Percentiles rank a stretch among this genome's conserved stretches.
These are phyloP conservation scores for Stenocarpella maydis DNA, from an alignment of 2,329 filamentous ascomycete genomes.

Conservation along the genomic window DNA sequence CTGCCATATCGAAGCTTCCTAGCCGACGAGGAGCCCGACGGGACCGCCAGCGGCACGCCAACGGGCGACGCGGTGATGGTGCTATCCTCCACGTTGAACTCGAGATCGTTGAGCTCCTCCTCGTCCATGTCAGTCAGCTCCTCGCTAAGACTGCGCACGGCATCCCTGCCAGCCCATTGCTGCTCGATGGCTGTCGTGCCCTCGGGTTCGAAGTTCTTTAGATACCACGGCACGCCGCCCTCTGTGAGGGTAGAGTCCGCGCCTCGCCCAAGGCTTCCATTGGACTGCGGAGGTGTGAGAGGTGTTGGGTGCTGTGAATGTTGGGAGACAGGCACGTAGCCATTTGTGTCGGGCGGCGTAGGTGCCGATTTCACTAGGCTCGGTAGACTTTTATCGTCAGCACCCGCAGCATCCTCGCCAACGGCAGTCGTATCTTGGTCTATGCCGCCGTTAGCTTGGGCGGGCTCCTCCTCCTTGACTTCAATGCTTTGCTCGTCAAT, in stretches of 20 bases:
- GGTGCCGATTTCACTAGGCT: slow-evolving; percentile 47
- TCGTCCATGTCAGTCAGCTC: slow-evolving; percentile 93
- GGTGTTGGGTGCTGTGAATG: slow-evolving; percentile 53
- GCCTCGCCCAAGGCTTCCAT: slow-evolving; percentile 61
- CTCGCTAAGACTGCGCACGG: slow-evolving; percentile 75
- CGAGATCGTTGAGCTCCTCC: slow-evolving; percentile 80
- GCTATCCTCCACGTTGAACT: slow-evolving; percentile 60
- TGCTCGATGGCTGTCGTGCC: slow-evolving; percentile 84
- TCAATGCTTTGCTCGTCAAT: slow-evolving; percentile 41
- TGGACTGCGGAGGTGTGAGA: slow-evolving; percentile 73
- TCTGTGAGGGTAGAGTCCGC: slow-evolving; percentile 65
- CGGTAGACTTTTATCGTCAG: slow-evolving; percentile 34
- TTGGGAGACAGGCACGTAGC: slow-evolving; percentile 49
- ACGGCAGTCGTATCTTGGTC: slow-evolving; percentile 41
- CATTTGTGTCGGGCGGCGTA: slow-evolving; percentile 59
- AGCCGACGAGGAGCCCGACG: slow-evolving; percentile 17
- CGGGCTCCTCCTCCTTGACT: slow-evolving; percentile 45
- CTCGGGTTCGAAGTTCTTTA: slow-evolving; percentile 78
- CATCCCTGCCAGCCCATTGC: slow-evolving; percentile 75
- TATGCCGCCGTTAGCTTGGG: slow-evolving; percentile 43
- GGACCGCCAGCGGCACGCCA: slow-evolving; percentile 33
- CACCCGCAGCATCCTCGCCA: slow-evolving; percentile 39
- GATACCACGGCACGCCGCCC: slow-evolving; percentile 89
- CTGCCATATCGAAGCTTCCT: slow-evolving; percentile 26
- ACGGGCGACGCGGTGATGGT: slow-evolving; percentile 52